Evolutionary conservation across 805 yeast species (phyloP).

Genomic region (Yamadazyma phyllophila): DNA sequence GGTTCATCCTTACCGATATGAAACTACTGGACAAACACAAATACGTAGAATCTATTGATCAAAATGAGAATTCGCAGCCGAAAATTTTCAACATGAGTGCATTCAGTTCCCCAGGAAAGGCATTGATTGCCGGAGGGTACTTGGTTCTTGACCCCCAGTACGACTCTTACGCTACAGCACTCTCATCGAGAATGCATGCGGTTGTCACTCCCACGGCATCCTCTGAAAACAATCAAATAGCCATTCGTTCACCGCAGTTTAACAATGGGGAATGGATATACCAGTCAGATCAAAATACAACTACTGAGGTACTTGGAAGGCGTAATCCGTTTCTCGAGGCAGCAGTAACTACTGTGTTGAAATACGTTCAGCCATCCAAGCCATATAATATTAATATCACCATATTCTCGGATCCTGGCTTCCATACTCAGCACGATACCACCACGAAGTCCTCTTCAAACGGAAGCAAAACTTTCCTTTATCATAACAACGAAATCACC

Average conservation of each 20-base stretch:
- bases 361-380: constrained; percentile 44
- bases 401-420: constrained; percentile 82
- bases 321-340: constrained; percentile 75
- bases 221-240: constrained; percentile 25
- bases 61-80: neutral
- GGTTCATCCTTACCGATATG: neutral
- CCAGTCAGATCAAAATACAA: constrained; percentile 17
- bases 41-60: neutral
- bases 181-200: constrained; percentile 89
- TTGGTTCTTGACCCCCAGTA: constrained; percentile 79
- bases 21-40: neutral
- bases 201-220: constrained; percentile 29
- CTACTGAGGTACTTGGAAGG: constrained; percentile 28
- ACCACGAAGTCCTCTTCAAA: constrained; percentile 29
- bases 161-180: constrained; percentile 77
- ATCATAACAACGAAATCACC: constrained; percentile 58
- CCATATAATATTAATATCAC: constrained; percentile 46
- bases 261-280: constrained; percentile 69
- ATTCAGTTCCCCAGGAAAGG: constrained; percentile 95
- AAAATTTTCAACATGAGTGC: constrained; percentile 28
- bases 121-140: constrained; percentile 92
- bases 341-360: constrained; percentile 53
- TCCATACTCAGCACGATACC: constrained; percentile 72
- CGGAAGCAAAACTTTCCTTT: constrained; percentile 48
- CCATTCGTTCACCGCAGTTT: constrained; percentile 76